phyloP scores from a whole-genome alignment of 2,329 filamentous ascomycete genomes.

The Pezicula radicicola region DNA sequence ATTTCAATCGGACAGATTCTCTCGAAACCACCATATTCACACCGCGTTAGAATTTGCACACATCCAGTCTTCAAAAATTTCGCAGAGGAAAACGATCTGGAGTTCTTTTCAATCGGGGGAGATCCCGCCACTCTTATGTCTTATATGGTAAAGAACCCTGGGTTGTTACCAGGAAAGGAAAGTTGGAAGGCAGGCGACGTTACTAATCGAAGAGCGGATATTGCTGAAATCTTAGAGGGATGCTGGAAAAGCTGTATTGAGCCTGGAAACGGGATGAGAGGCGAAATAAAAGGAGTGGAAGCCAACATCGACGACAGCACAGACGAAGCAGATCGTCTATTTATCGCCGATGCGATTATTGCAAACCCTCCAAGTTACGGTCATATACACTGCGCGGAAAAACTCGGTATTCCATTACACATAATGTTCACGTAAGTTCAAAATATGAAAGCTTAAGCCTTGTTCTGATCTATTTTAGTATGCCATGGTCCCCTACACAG shows the following conservation, averaged over 20 bases:
- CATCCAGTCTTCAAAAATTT: conserved; percentile 64
- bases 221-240: conserved; percentile 71
- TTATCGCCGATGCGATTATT: conserved; percentile 77
- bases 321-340: conserved; percentile 24
- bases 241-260: conserved; percentile 80
- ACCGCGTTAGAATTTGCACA: conserved; percentile 70
- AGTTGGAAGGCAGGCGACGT: conserved; percentile 73
- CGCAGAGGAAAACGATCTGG: conserved; percentile 63
- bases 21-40: conserved; percentile 55
- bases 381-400: conserved; percentile 69
- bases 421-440: conserved; percentile 69
- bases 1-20: conserved; percentile 58
- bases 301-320: conserved; percentile 36
- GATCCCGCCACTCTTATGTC: conserved; percentile 74
- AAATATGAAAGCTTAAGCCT: too few relatives aligned
- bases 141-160: conserved; percentile 86
- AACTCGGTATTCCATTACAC: conserved; percentile 69
- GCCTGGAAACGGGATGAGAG: conserved; percentile 33
- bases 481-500: conserved; percentile 67
- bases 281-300: conserved; percentile 25
- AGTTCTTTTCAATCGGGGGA: conserved; percentile 66
- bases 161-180: conserved; percentile 75
- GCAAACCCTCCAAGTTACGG: conserved; percentile 73
- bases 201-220: conserved; percentile 66
- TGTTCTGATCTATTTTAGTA: conserved; percentile 23